phyloP scores from a whole-genome alignment of 257 asterid species.

The Catharanthus roseus region DNA sequence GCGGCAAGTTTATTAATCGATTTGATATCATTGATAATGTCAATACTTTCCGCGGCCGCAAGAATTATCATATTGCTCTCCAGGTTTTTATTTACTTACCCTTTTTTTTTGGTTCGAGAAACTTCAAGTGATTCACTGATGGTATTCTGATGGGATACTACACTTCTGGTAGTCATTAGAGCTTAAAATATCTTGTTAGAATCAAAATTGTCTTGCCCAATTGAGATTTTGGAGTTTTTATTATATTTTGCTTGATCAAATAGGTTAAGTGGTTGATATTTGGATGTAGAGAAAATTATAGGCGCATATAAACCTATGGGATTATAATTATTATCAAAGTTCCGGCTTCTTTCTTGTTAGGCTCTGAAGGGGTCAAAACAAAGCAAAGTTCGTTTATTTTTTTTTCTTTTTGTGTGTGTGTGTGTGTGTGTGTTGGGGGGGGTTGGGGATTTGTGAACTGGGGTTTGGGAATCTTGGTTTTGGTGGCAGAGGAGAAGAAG shows the following conservation, averaged over 20 bases:
- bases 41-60: constrained; percentile 34
- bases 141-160: background rate
- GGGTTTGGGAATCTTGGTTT: no score
- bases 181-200: no score
- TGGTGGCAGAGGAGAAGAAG: no score
- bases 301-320: background rate
- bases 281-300: background rate
- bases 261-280: background rate
- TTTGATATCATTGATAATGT: constrained; percentile 27
- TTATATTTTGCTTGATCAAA: background rate
- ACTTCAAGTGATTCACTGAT: background rate
- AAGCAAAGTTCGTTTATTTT: no score
- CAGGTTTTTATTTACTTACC: constrained; percentile 33
- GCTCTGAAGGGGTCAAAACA: no score
- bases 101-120: background rate
- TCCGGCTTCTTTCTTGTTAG: no score
- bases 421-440: no score
- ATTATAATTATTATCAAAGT: no score
- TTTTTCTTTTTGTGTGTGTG: no score
- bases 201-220: background rate
- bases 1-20: constrained; percentile 24
- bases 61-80: constrained; percentile 38
- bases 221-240: background rate
- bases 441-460: no score
- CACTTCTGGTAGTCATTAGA: background rate